A percentile compares a stretch with the other conserved stretches of the same genome.
Conservation (phyloP, 2,329 filamentous ascomycete genomes). For the Macrophomina tecta region DNA sequence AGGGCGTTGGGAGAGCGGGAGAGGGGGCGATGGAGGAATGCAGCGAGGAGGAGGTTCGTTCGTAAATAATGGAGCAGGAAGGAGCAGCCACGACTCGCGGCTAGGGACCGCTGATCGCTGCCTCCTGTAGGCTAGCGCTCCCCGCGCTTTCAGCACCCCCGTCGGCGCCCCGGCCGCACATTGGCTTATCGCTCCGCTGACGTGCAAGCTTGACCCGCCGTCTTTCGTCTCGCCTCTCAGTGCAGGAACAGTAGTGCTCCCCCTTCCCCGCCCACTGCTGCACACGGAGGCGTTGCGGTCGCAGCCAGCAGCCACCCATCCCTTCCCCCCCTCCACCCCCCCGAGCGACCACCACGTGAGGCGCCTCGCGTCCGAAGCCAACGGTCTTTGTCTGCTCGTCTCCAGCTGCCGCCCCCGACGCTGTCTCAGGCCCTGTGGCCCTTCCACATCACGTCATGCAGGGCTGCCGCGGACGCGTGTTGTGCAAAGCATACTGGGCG, state of each 20-base stretch:
- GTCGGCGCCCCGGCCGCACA: not conserved
- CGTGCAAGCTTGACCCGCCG: conserved; percentile 8
- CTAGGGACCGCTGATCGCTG: conserved; percentile 14
- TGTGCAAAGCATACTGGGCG: not conserved
- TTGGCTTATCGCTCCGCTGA: conserved; percentile 25
- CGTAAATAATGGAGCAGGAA: conserved; percentile 14
- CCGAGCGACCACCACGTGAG: conserved; percentile 11
- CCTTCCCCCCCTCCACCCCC: not conserved
- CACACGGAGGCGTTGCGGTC: not conserved
- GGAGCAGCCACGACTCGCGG: conserved; percentile 19
- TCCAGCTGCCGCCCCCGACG: conserved; percentile 5
- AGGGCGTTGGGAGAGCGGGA: not conserved
- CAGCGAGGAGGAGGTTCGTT: not conserved
- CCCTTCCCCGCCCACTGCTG: conserved; percentile 1
- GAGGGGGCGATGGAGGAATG: conserved; percentile 14
- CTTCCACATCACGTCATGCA: conserved; percentile 18
- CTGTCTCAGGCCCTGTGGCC: conserved; percentile 1
- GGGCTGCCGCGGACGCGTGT: not conserved
- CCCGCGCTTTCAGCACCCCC: conserved; percentile 21
- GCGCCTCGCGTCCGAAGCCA: not conserved
- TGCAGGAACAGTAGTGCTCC: conserved; percentile 4
- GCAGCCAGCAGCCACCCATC: conserved; percentile 6
- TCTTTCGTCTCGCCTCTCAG: not conserved
- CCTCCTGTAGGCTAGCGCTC: not conserved
- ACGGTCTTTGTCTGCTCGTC: conserved; percentile 17